Base-by-base conservation (phyloP, 2,329 filamentous ascomycete species). In the Alternaria hordeiaustralica region DNA sequence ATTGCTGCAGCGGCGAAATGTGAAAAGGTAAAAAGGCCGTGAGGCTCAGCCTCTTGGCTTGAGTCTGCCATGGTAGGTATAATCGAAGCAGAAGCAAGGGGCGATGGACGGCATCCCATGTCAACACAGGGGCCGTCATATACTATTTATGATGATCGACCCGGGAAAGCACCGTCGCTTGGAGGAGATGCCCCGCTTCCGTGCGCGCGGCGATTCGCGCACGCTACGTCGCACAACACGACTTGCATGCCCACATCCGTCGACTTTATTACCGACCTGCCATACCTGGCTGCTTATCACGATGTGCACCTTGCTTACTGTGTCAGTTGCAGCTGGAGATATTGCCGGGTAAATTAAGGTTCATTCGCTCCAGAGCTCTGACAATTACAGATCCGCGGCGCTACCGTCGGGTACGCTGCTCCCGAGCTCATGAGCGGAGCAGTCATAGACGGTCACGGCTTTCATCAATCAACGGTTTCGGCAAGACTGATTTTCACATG, bases 1-100 rank as follows among this genome's bases (percentile, higher is more conserved):
- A 69, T n/a, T 3, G 67, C 50, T n/a, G 61, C 63, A 20, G 60
- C 58, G 13, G 47, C 49, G 28, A 59, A 5, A 15, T 59, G 60
- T 15, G 55, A 44, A 23, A 62, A 25, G 7, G 60, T 62, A 13
- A 59, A 30, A 15, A 54, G 13, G 23, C 9, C 11, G 20, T 50
- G 43, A n/a, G 13, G 44, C 20, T 55, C 53, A 4, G 45, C 18
- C 28, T 18, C 30, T n/a, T 60, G 30, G 23, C 23, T 41, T 33
- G 30, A 7, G 30, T 25, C 58, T 49, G 30, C 26, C 58, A 60
- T 60, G 12, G 20, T 60, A 53, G 13, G 5, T 25, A 18, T 18
- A 8, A 18, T 10, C 18, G 13, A 43, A 36, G 20, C 23, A 44
- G 33, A 33, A 21, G 12, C 26, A 41, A 41, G n/a, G 36, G 36